Conservation (phyloP, 1,284 basidiomycete genomes). For the Volvariella volvacea region DNA sequence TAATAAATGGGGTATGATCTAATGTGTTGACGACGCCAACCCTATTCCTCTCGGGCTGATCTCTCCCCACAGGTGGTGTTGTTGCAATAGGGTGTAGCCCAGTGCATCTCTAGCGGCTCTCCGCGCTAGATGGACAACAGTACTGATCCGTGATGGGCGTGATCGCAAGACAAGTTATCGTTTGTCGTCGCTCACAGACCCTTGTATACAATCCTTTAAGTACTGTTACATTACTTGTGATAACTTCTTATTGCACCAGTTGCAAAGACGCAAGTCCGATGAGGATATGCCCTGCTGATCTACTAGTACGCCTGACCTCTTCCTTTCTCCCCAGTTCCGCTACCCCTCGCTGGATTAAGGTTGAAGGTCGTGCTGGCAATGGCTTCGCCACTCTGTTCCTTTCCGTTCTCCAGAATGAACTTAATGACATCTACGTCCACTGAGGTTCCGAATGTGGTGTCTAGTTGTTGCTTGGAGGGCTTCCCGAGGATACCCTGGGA, state of each 20-base stretch:
- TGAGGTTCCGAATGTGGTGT: conserved; percentile 57
- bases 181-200: background rate
- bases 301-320: background rate
- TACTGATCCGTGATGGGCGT: no score
- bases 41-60: background rate
- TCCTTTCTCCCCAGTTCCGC: conserved; percentile 8
- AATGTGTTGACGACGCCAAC: no score
- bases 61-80: conserved; percentile 11
- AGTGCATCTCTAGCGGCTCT: background rate
- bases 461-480: conserved; percentile 74
- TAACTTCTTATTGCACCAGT: background rate
- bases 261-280: background rate
- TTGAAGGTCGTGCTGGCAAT: conserved; percentile 16
- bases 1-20: conserved; percentile 17
- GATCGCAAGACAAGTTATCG: no score
- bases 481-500: conserved; percentile 63
- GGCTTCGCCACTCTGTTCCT: conserved; percentile 42
- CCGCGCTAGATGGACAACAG: no score
- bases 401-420: conserved; percentile 56
- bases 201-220: background rate
- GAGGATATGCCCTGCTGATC: background rate
- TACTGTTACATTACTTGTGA: background rate
- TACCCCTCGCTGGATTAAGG: conserved; percentile 31
- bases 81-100: conserved; percentile 17
- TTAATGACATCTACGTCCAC: conserved; percentile 60